These are phyloP conservation scores for Acacia concinna DNA, from an alignment of 331 rosid genomes.

Conservation along the genomic window DNA sequence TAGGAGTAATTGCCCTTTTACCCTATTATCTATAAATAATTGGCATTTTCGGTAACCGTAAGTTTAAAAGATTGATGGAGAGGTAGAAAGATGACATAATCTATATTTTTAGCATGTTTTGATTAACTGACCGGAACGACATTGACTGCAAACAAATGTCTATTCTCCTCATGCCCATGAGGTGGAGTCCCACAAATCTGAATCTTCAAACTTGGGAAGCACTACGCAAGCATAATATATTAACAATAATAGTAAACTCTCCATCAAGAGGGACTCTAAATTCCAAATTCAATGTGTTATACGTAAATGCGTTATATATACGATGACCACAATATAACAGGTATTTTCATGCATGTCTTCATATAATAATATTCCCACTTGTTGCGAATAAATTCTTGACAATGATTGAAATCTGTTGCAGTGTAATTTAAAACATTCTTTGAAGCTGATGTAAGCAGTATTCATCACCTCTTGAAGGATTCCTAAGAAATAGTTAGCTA, in stretches of 20 bases:
- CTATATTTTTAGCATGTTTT: conserved; percentile 10
- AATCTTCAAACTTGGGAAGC: no score
- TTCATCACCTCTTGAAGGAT: not conserved
- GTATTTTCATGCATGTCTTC: not conserved
- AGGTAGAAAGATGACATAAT: not conserved
- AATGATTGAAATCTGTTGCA: not conserved
- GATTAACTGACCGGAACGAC: conserved; percentile 6
- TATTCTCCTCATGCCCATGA: not conserved
- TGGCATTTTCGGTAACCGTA: not conserved
- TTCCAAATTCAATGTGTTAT: no score
- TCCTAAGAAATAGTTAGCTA: no score
- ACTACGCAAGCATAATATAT: no score
- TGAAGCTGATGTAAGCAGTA: not conserved
- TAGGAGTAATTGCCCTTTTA: not conserved
- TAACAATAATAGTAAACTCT: no score
- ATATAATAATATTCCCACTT: not conserved
- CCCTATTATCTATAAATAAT: not conserved
- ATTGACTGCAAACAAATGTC: not conserved
- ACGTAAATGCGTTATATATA: no score
- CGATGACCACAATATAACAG: not conserved
- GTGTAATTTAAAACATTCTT: not conserved
- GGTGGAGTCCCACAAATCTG: no score
- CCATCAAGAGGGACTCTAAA: not conserved
- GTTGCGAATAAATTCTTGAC: not conserved
- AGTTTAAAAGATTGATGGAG: not conserved